These are phyloP conservation scores for Nannizzia gypsea DNA, from an alignment of 2,329 filamentous ascomycete genomes.

Conservation along the genomic window DNA sequence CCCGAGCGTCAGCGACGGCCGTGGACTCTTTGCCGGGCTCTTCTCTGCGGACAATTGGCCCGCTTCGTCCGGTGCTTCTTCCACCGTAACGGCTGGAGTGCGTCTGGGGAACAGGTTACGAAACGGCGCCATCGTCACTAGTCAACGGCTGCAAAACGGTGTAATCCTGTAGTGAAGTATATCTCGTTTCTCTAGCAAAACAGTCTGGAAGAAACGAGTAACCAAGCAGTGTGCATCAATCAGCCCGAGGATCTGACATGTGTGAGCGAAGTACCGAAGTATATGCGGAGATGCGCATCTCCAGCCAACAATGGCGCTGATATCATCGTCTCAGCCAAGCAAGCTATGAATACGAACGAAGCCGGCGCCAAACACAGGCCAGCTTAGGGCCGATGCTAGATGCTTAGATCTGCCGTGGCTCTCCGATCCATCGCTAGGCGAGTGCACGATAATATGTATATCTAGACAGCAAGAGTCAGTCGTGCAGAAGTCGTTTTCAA, in stretches of 20 bases:
- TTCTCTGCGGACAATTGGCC: slow-evolving; percentile 43
- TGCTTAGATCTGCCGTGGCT: no score
- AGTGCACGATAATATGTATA: no score
- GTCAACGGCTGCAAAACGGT: not conserved
- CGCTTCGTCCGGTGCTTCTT: slow-evolving; percentile 9
- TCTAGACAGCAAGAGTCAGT: no score
- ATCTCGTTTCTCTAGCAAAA: not conserved
- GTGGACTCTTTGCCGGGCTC: slow-evolving; percentile 38
- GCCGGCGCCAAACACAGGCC: no score
- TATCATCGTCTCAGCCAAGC: no score
- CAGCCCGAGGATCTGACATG: not conserved
- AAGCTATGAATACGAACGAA: no score
- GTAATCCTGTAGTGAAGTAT: no score
- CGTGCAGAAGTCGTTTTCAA: no score
- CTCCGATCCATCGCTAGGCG: no score
- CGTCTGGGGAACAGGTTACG: slow-evolving; percentile 60
- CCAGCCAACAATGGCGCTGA: not conserved
- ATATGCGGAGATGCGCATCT: no score
- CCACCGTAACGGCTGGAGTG: slow-evolving; percentile 21
- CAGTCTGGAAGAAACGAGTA: not conserved
- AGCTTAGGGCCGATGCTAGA: no score
- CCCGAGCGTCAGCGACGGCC: slow-evolving; percentile 45
- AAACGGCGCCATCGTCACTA: slow-evolving; percentile 49
- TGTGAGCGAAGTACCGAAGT: no score
- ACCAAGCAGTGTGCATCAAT: not conserved